A percentile compares a stretch with the other conserved stretches of the same genome.
Evolutionary conservation across 805 yeast genomes (phyloP).

Genomic region (Nakazawaea ambrosiae): DNA sequence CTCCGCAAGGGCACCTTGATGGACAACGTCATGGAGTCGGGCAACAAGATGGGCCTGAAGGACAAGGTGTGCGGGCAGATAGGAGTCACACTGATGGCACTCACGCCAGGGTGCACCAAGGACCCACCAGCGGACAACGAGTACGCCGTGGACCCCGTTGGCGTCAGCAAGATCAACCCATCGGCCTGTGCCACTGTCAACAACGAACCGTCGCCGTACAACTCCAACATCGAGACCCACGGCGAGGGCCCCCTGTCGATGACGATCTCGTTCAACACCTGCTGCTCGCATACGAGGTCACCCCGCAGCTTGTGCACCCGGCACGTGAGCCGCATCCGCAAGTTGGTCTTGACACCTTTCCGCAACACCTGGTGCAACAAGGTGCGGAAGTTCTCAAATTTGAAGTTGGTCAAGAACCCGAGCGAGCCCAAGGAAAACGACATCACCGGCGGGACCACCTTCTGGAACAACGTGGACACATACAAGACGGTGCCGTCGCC

Average conservation of each 20-base stretch:
- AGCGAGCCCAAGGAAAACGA: constrained; percentile 86
- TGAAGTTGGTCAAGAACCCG: constrained; percentile 86
- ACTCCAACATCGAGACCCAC: constrained; percentile 79
- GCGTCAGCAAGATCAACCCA: constrained; percentile 87
- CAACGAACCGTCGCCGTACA: constrained; percentile 81
- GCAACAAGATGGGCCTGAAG: constrained; percentile 85
- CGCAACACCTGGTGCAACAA: constrained; percentile 52
- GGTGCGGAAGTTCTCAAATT: constrained; percentile 64
- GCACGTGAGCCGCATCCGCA: constrained; percentile 86
- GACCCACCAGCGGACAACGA: constrained; percentile 95
- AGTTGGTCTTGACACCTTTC: constrained; percentile 67
- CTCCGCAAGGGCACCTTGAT: constrained; percentile 75
- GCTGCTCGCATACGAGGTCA: constrained; percentile 54
- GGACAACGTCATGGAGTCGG: constrained; percentile 84
- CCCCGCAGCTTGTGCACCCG: constrained; percentile 54
- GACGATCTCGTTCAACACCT: constrained; percentile 83
- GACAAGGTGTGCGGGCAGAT: constrained; percentile 94
- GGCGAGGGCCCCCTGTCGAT: constrained; percentile 95
- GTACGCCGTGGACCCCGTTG: constrained; percentile 95
- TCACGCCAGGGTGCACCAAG: constrained; percentile 87
- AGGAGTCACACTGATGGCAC: constrained; percentile 89
- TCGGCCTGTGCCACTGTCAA: constrained; percentile 92
- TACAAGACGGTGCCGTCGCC: constrained; percentile 96
- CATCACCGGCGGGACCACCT: constrained; percentile 84
- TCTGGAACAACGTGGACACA: constrained; percentile 80